phyloP scores from a whole-genome alignment of 1,139 yeast species.

The Magnusiomyces suaveolens region DNA sequence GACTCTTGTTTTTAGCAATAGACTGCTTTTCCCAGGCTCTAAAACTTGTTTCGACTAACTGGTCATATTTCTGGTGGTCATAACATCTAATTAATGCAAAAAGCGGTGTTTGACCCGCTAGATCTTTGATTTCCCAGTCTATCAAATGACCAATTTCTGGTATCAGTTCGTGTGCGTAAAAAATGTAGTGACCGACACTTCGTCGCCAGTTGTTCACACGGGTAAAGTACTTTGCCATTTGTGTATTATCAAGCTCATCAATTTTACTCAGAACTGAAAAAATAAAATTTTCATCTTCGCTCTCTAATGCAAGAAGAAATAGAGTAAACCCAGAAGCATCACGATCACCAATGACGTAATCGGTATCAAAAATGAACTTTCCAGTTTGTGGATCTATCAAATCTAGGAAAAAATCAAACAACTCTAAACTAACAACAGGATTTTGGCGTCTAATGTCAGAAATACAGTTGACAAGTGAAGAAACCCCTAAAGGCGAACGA shows the following conservation, averaged over 20 bases:
- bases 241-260: constrained; percentile 41
- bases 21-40: constrained; percentile 25
- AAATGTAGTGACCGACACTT: constrained; percentile 64
- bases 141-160: constrained; percentile 47
- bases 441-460: neutral
- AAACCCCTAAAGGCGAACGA: constrained; percentile 56
- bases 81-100: constrained; percentile 70
- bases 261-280: constrained; percentile 41
- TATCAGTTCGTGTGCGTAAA: constrained; percentile 49
- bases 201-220: constrained; percentile 43
- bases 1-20: neutral
- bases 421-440: constrained; percentile 14
- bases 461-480: constrained; percentile 34
- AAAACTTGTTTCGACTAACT: constrained; percentile 43
- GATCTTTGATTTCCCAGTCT: constrained; percentile 65
- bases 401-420: constrained; percentile 42
- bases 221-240: constrained; percentile 41
- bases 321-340: constrained; percentile 48
- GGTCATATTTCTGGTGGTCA: constrained; percentile 58
- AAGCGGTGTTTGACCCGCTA: constrained; percentile 67
- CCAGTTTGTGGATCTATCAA: constrained; percentile 22
- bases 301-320: constrained; percentile 50
- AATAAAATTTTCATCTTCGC: constrained; percentile 41
- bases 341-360: constrained; percentile 57
- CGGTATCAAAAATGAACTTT: constrained; percentile 45